These are phyloP conservation scores for Rosa multiflora DNA, from an alignment of 306 rosid genomes.

Conservation along the genomic window DNA sequence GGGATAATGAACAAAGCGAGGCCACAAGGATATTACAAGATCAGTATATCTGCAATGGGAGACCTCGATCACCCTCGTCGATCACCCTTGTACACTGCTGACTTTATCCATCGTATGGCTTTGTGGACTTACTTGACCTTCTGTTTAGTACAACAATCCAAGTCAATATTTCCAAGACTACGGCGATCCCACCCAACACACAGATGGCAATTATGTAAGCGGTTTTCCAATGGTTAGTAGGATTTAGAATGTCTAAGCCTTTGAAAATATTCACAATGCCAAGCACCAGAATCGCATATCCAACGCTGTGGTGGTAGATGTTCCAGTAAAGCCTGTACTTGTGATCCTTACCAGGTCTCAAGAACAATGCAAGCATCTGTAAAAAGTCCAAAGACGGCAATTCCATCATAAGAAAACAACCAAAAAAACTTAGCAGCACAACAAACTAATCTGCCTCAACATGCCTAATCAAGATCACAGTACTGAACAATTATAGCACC, in stretches of 20 bases:
- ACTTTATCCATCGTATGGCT: constrained; percentile 43
- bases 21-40: neutral
- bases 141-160: constrained; percentile 69
- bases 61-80: constrained; percentile 26
- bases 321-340: constrained; percentile 73
- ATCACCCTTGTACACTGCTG: constrained; percentile 44
- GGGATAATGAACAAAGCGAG: neutral
- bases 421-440: constrained; percentile 9
- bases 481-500: neutral
- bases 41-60: neutral
- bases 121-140: constrained; percentile 47
- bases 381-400: constrained; percentile 3
- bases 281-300: constrained; percentile 52
- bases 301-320: constrained; percentile 73
- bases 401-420: constrained; percentile 12
- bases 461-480: neutral
- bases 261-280: constrained; percentile 69
- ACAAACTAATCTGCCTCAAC: neutral
- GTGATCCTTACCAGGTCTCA: constrained; percentile 76
- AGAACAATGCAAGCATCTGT: constrained; percentile 74
- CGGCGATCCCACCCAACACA: constrained; percentile 47
- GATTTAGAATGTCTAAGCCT: constrained; percentile 57
- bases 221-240: constrained; percentile 58
- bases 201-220: constrained; percentile 42
- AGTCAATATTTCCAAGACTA: constrained; percentile 66